phyloP scores from a whole-genome alignment of 257 asterid genomes.

The Petunia axillaris region DNA sequence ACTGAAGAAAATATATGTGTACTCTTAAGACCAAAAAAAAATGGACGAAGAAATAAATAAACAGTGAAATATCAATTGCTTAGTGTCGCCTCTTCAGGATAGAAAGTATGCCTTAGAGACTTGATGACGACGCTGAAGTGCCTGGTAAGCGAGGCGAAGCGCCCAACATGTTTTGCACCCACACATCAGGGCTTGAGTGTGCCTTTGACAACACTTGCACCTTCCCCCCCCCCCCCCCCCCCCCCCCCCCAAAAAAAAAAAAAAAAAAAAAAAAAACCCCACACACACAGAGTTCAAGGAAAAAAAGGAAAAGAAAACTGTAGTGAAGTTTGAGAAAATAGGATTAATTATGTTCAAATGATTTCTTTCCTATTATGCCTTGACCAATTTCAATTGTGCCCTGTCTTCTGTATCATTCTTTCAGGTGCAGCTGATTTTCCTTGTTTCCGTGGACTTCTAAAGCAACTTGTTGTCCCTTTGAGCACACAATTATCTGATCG shows the following conservation, averaged over 20 bases:
- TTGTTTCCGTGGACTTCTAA: conserved; percentile 88
- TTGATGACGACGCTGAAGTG: no score
- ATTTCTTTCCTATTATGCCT: conserved; percentile 3
- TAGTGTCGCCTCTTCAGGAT: no score
- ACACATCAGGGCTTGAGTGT: no score
- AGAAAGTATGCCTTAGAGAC: no score
- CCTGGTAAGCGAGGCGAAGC: no score
- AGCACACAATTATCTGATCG: conserved; percentile 94
- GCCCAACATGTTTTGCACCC: no score
- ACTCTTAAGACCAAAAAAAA: no score
- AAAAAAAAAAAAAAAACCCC: not conserved
- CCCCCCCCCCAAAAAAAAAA: not conserved
- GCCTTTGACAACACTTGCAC: no score
- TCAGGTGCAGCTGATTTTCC: conserved; percentile 94
- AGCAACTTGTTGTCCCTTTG: conserved; percentile 89
- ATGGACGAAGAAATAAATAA: no score
- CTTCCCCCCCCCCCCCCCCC: not conserved
- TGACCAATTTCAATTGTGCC: not conserved
- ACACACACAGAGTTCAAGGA: not conserved
- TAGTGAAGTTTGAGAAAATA: not conserved
- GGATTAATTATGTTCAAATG: not conserved
- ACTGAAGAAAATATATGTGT: no score
- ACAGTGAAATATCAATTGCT: no score
- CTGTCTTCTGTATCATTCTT: conserved; percentile 29
- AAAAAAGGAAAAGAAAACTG: not conserved